Base-by-base conservation (phyloP, 2,329 filamentous ascomycete species). In the Bipolaris sorokiniana region DNA sequence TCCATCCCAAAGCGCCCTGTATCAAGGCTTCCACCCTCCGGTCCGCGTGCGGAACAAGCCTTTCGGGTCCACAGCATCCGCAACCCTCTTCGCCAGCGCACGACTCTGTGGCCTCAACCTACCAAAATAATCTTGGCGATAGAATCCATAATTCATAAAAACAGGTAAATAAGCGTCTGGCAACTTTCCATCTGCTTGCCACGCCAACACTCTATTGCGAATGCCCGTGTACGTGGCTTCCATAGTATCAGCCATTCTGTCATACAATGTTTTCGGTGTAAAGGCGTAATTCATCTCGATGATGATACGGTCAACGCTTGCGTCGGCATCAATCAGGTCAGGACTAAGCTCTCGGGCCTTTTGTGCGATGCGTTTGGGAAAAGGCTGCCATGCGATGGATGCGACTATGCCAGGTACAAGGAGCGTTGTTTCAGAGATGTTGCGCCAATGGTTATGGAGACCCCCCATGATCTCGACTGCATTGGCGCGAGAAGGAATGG, bases 91-190 rank as follows among this genome's bases (percentile, higher is more conserved):
- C 2, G 78, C 78, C 36, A 73, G 56, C 38, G 74, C 70, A 18
- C 64, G 59, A 49, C 56, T 71, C 58, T 65, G 61, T 3, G 75
- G 73, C 20, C 67, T 64, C 45, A 81, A 65, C 7, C 79, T 72
- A 0, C 76, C 77, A 73, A 77, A 82, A 59, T 80, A 81, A 56
- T 81, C 78, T 68, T 82, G 78, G 4, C 75, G 64, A 49, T 66
- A 76, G 58, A 81, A 78, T 0, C 77, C 76, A 50, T 82, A 80
- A 44, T 81, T 82, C 79, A 81, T 79, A 62, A 82, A 82, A 1
- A 82, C 45, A 1, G 80, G 80, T 3, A 77, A 59, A 53, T 81
- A 79, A 4, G 74, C 75, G 31, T 80, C 69, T 0, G 78, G 76
- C n/a, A 80, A 60, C 2, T 68, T 70, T 1, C 75, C 77, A 11